A percentile compares a stretch with the other conserved stretches of the same genome.
Evolutionary conservation across 306 rosid genomes (phyloP).

Genomic region (Alnus rubra): DNA sequence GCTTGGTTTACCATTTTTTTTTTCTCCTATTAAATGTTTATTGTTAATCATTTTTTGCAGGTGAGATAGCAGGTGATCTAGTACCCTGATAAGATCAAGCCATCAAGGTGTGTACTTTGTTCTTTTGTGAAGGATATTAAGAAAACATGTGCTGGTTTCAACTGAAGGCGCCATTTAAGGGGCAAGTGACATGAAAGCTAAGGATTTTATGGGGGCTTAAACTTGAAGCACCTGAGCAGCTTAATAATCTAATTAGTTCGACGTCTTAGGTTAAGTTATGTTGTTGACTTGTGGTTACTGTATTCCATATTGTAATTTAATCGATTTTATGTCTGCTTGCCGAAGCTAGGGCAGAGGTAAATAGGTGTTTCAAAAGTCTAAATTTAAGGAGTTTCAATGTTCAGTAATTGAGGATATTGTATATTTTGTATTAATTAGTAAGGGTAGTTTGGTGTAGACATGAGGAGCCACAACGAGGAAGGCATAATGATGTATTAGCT

Average conservation of each 20-base stretch:
- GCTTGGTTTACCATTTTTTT: neutral
- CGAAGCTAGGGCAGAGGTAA: neutral
- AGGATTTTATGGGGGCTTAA: neutral
- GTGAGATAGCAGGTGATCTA: constrained; percentile 51
- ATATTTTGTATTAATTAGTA: neutral
- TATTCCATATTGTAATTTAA: neutral
- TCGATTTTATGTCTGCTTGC: neutral
- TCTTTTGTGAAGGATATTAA: neutral
- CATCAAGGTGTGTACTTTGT: neutral
- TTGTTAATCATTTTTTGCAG: constrained; percentile 40
- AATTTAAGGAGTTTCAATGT: neutral
- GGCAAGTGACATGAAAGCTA: neutral
- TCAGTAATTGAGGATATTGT: neutral
- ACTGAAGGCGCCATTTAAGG: constrained; percentile 16
- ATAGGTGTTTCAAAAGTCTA: neutral
- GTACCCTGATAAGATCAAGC: constrained; percentile 16
- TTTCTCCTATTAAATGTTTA: neutral
- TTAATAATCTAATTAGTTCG: neutral
- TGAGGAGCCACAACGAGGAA: neutral
- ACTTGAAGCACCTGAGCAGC: neutral
- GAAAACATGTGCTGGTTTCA: constrained; percentile 11
- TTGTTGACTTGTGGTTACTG: neutral
- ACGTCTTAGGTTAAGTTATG: neutral
- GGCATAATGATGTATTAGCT: constrained; percentile 4
- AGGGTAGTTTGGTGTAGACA: neutral